Base-by-base conservation (phyloP, 1,139 yeast genomes). In the Kazachstania sp. region DNA sequence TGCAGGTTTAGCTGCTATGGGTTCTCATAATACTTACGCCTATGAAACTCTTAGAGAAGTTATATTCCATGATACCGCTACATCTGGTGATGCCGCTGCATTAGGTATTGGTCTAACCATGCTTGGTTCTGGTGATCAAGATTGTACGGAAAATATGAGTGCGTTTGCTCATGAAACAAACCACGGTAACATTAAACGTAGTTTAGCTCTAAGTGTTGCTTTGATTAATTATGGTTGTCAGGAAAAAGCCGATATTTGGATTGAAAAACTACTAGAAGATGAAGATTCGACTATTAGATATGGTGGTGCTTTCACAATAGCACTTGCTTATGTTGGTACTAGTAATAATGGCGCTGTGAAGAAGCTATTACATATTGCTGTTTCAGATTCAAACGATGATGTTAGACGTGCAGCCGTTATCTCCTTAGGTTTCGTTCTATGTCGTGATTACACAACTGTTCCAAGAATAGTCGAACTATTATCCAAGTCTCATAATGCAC, bases 1-100 rank as follows among this genome's bases (percentile, higher is more conserved):
- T 61, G 76, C 84, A 43, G 98, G 97, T 71, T 90, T 90, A 43
- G 96, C 98, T 18, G 97, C 95, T 35, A 88, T 92, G 97, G 96
- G 94, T 1, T 78, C 94, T 35, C 82, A 83, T 45, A 81, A 82
- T 61, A 80, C 74, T 52, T 76, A 78, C 44, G 76, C 88, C 44
- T 88, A 85, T 61, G 95, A 87, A 57, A 86, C 86, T 48, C 76
- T 92, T 61, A 85, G 84, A 63, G 87, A 82, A 47, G 90, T 90
- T 7, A 71, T 94, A 53, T 92, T 84, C 65, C 78, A 92, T 12
- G 98, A 92, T 62, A 83, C 94, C 39, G 98, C 97, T 3, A 76
- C 87, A 45, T 87, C 97, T 6, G 95, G 97, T 52, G 97, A 90
- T 65, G 97, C 97, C 39, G 96, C 97, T 31, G 97, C 96, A 45